Evolutionary conservation across 2,329 filamentous ascomycete genomes (phyloP).

Genomic region (Aulographum hederae): DNA sequence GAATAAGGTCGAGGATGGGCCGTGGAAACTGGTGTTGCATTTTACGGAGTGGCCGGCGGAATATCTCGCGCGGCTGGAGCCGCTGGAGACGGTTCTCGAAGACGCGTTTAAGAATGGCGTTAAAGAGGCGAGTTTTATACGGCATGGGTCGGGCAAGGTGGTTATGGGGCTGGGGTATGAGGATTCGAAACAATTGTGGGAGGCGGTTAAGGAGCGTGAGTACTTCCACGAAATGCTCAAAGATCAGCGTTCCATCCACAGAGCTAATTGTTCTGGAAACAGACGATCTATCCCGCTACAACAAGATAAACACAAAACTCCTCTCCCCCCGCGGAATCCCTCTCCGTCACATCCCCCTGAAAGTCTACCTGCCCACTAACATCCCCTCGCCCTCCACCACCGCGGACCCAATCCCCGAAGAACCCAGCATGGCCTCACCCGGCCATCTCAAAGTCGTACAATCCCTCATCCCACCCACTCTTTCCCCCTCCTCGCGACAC

Average conservation of each 20-base stretch:
- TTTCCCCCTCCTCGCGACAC: slow-evolving; percentile 21
- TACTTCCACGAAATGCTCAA: slow-evolving; percentile 6
- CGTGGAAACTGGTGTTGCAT: slow-evolving; percentile 46
- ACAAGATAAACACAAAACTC: slow-evolving; percentile 56
- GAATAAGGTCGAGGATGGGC: slow-evolving; percentile 20
- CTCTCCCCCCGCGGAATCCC: slow-evolving; percentile 53
- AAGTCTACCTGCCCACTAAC: slow-evolving; percentile 58
- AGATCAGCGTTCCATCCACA: too few species aligned
- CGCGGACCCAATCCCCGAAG: not conserved
- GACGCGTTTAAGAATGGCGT: slow-evolving; percentile 53
- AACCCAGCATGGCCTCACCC: slow-evolving; percentile 1
- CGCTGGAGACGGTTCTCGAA: slow-evolving; percentile 35
- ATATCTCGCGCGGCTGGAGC: slow-evolving; percentile 38
- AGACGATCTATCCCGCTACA: slow-evolving; percentile 57
- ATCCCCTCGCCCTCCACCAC: slow-evolving; percentile 1
- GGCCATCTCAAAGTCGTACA: not conserved
- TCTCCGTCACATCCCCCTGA: slow-evolving; percentile 69
- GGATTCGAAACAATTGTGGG: slow-evolving; percentile 69
- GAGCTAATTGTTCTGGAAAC: too few species aligned
- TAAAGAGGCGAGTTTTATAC: slow-evolving; percentile 71
- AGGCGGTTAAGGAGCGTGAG: slow-evolving; percentile 54
- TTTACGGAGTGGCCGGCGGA: slow-evolving; percentile 40
- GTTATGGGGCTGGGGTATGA: slow-evolving; percentile 80
- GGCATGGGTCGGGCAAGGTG: slow-evolving; percentile 73
- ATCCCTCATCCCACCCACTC: not conserved